These are phyloP conservation scores for Dendrobium chrysotoxum DNA, from an alignment of 106 monocot genomes.

Conservation along the genomic window DNA sequence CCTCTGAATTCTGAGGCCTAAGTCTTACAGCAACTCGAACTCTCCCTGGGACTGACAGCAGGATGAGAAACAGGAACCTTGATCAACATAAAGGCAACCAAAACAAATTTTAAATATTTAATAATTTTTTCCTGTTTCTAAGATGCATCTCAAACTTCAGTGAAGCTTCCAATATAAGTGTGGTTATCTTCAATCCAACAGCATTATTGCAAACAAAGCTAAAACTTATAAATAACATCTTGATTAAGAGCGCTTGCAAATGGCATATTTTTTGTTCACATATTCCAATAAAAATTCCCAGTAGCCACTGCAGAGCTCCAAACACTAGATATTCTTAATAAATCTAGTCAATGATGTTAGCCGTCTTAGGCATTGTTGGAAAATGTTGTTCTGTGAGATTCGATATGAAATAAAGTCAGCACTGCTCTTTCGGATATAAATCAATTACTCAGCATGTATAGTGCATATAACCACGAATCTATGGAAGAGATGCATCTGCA, in stretches of 20 bases:
- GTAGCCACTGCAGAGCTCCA: background rate
- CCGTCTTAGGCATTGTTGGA: background rate
- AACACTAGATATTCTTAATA: background rate
- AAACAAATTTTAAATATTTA: background rate
- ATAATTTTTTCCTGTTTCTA: background rate
- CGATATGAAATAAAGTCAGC: background rate
- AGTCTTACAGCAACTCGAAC: conserved; percentile 94
- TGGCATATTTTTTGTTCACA: background rate
- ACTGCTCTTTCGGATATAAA: background rate
- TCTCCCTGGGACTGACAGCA: conserved; percentile 70
- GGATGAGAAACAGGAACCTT: background rate
- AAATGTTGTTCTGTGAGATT: background rate
- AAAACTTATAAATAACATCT: background rate
- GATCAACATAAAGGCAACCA: background rate
- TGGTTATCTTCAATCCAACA: background rate
- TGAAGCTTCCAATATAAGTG: background rate
- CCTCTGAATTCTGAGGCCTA: conserved; percentile 86
- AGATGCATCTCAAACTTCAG: background rate
- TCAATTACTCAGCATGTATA: background rate
- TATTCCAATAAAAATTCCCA: background rate
- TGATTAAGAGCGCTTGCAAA: background rate
- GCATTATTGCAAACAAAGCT: background rate
- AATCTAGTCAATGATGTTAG: background rate
- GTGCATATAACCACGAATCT: background rate
- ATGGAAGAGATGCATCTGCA: background rate